These are phyloP conservation scores for Xerocomus spinulosus DNA, from an alignment of 768 basidiomycete genomes.

Conservation along the genomic window DNA sequence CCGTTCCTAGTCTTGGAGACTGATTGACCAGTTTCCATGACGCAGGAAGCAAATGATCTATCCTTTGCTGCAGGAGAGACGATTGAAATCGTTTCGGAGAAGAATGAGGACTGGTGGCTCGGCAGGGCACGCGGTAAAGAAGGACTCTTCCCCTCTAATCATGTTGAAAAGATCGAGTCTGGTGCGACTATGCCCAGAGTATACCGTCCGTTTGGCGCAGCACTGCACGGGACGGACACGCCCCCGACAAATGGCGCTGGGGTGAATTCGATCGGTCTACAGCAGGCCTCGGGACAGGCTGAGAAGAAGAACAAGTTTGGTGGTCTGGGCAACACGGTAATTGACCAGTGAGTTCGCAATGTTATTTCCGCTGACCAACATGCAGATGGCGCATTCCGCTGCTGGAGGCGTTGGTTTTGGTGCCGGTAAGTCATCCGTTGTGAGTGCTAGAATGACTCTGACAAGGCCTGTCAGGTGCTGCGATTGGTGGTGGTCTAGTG, in stretches of 20 bases:
- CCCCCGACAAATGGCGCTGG: slow-evolving; percentile 28
- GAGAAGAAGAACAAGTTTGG: slow-evolving; percentile 60
- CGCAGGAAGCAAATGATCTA: slow-evolving; percentile 74
- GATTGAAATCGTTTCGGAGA: slow-evolving; percentile 74
- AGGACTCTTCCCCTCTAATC: slow-evolving; percentile 74
- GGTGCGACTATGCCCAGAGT: slow-evolving; percentile 5
- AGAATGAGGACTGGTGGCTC: slow-evolving; percentile 86
- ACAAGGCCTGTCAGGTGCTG: slow-evolving; percentile 36
- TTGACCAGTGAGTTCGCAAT: slow-evolving; percentile 4
- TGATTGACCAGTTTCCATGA: slow-evolving; percentile 4
- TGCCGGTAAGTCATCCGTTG: slow-evolving; percentile 45
- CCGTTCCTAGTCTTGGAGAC: neutral
- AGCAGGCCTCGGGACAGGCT: slow-evolving; percentile 22
- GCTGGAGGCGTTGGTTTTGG: slow-evolving; percentile 75
- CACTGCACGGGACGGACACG: slow-evolving; percentile 30
- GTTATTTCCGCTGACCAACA: slow-evolving; percentile 18
- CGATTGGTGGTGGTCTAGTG: slow-evolving; percentile 48
- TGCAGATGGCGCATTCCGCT: slow-evolving; percentile 53
- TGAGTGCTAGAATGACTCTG: neutral
- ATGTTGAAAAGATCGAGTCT: slow-evolving; percentile 55
- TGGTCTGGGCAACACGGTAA: slow-evolving; percentile 47
- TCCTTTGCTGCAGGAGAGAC: slow-evolving; percentile 72
- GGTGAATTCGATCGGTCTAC: slow-evolving; percentile 30
- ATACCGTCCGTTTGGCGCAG: slow-evolving; percentile 38
- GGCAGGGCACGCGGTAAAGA: slow-evolving; percentile 59